Base-by-base conservation (phyloP, 345 rosid genomes). In the Citrus inodora region DNA sequence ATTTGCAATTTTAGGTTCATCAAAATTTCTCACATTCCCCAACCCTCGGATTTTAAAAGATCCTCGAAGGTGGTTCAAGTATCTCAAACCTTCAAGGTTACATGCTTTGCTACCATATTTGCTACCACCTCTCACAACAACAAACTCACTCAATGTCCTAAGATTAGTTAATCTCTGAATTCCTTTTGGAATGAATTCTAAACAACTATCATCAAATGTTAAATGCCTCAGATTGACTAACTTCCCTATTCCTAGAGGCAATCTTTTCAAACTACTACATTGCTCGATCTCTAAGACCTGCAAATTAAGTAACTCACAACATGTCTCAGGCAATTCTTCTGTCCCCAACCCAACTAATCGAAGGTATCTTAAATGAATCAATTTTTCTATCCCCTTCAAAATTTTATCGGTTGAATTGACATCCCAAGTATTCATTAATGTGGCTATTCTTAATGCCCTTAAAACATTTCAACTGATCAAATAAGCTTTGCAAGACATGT, bases 211-310 rank as follows among this genome's bases (percentile, higher is more conserved):
- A 10, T 1, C 0, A 1, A 5, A 19, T 19, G 10, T 0, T 9
- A 76, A 25, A 72, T 81, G 80, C 61, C 76, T 81, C 6, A 81
- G n/a, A 1, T 40, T 76, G 40, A 9, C 22, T 11, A 81, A 76
- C 24, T 72, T 81, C 60, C 64, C 69, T 0, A 58, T 71, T 9
- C 63, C 72, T 8, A 3, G 9, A 14, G 83, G 83, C 46, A 81
- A 32, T 19, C 35, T 25, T 5, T 30, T 9, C 2, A 76, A 32
- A 22, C 9, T 1, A 0, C 0, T 0, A 33, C 83, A 81, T 7
- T 0, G 0, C 19, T 2, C 2, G 6, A 76, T 25, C 0, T 64
- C n/a, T 6, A 81, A 67, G 10, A 40, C 35, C 4, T 71, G 80
- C 4, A 80, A 58, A 71, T 80, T 80, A 32, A 11, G 70, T 17